Evolutionary conservation across 139 green algal genomes (phyloP).

Genomic region (Gonium pectorale): DNA sequence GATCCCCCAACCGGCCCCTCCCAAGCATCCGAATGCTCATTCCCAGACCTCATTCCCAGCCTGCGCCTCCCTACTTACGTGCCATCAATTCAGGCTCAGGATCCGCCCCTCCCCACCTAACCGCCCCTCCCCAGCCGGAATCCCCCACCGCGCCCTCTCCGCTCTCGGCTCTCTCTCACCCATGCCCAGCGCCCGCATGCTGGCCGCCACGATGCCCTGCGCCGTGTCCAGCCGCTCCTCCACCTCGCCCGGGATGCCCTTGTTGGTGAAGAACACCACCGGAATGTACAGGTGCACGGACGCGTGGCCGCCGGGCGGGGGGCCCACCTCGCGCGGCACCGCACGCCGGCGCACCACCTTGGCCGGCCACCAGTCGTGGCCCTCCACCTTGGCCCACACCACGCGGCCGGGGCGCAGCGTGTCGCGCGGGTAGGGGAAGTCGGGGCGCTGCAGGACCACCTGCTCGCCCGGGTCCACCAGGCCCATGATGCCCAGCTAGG

Average conservation of each 20-base stretch:
- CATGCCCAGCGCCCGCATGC: constrained; percentile 56
- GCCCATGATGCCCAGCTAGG: not conserved
- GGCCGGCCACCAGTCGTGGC: constrained; percentile 94
- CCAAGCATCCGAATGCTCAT: no score
- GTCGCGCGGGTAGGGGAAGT: constrained; percentile 52
- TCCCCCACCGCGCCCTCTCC: no score
- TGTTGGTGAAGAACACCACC: constrained; percentile 91
- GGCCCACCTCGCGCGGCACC: constrained; percentile 86
- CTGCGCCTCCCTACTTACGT: no score
- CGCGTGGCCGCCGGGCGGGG: constrained; percentile 69
- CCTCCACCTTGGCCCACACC: constrained; percentile 95
- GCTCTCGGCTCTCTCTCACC: no score
- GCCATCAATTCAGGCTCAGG: no score
- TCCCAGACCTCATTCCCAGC: no score
- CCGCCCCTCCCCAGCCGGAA: no score
- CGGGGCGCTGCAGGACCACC: constrained; percentile 43
- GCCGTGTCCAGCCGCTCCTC: constrained; percentile 64
- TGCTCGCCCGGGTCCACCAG: constrained; percentile 1
- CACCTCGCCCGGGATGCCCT: constrained; percentile 87
- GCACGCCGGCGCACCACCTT: constrained; percentile 82
- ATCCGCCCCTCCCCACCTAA: no score
- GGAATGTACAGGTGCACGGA: constrained; percentile 79
- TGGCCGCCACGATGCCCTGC: constrained; percentile 65
- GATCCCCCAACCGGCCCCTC: no score
- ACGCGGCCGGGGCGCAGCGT: constrained; percentile 76